These are phyloP conservation scores for Ophiostoma ips DNA, from an alignment of 2,329 filamentous ascomycete genomes.

Conservation along the genomic window DNA sequence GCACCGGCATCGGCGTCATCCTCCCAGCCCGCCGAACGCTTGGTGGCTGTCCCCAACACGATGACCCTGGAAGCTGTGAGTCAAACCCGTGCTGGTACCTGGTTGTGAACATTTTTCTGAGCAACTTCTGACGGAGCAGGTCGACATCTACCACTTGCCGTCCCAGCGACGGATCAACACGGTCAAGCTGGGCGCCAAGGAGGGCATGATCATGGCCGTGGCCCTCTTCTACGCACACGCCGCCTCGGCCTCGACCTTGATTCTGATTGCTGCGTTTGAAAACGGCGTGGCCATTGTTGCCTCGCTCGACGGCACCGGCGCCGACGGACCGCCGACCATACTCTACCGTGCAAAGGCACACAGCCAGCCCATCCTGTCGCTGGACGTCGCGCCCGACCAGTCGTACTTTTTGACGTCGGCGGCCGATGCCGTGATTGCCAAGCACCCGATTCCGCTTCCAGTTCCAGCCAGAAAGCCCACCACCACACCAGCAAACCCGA, in stretches of 20 bases:
- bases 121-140: constrained; percentile 23
- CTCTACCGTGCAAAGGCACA: constrained; percentile 57
- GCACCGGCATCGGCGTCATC: no score
- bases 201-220: constrained; percentile 84
- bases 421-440: constrained; percentile 66
- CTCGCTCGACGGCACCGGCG: constrained; percentile 28
- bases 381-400: constrained; percentile 38
- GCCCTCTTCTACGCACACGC: constrained; percentile 35
- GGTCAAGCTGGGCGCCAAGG: constrained; percentile 33
- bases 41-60: constrained; percentile 72
- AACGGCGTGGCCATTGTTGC: constrained; percentile 63
- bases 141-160: constrained; percentile 77
- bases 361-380: constrained; percentile 67
- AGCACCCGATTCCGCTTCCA: constrained; percentile 48
- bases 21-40: constrained; percentile 12
- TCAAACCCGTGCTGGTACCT: no score
- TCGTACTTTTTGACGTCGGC: constrained; percentile 63
- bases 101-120: no score
- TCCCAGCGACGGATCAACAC: constrained; percentile 54
- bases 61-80: constrained; percentile 55
- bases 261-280: constrained; percentile 73
- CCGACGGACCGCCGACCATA: constrained; percentile 27
- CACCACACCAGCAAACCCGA: no score
- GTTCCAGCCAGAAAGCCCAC: not conserved
- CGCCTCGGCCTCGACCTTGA: constrained; percentile 20